phyloP scores from a whole-genome alignment of 805 yeast species.

The Starmerella vaccinii region DNA sequence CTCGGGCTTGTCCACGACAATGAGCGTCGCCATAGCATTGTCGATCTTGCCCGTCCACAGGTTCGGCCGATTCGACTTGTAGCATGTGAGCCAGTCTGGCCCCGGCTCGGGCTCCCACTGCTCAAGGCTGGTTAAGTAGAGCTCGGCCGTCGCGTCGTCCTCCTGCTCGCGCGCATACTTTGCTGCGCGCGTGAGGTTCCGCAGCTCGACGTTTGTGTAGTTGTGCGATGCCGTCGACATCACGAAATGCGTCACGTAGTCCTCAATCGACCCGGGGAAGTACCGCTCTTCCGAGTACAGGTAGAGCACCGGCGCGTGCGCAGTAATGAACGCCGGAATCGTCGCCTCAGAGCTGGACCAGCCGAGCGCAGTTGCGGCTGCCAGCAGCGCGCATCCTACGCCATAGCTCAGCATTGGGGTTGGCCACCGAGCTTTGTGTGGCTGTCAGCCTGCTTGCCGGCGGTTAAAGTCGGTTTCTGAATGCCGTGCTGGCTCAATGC shows the following conservation, averaged over 20 bases:
- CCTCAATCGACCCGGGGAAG: slow-evolving; percentile 68
- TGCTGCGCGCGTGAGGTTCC: slow-evolving; percentile 12
- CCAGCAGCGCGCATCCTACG: not conserved
- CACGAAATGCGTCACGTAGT: slow-evolving; percentile 58
- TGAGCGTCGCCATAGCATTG: slow-evolving; percentile 68
- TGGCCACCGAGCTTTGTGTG: too few species aligned
- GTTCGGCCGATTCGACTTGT: slow-evolving; percentile 48
- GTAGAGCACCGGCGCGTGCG: slow-evolving; percentile 60
- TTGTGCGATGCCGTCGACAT: slow-evolving; percentile 40
- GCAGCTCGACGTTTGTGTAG: slow-evolving; percentile 25
- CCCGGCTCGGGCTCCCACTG: slow-evolving; percentile 56
- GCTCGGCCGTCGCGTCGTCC: slow-evolving; percentile 26
- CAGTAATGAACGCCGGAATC: slow-evolving; percentile 28
- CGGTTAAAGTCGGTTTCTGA: too few species aligned
- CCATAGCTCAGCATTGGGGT: not conserved
- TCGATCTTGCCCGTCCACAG: slow-evolving; percentile 58
- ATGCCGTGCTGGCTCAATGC: too few species aligned
- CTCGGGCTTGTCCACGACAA: slow-evolving; percentile 85
- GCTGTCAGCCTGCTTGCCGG: too few species aligned
- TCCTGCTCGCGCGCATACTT: slow-evolving; percentile 29
- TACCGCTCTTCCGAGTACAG: slow-evolving; percentile 82
- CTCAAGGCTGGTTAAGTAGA: slow-evolving; percentile 54
- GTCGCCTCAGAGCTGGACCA: not conserved
- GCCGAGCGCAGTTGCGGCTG: not conserved
- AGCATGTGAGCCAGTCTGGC: slow-evolving; percentile 71